A percentile compares a stretch with the other conserved stretches of the same genome.
Conservation (phyloP, 306 rosid genomes). For the Sphenostylis stenocarpa region DNA sequence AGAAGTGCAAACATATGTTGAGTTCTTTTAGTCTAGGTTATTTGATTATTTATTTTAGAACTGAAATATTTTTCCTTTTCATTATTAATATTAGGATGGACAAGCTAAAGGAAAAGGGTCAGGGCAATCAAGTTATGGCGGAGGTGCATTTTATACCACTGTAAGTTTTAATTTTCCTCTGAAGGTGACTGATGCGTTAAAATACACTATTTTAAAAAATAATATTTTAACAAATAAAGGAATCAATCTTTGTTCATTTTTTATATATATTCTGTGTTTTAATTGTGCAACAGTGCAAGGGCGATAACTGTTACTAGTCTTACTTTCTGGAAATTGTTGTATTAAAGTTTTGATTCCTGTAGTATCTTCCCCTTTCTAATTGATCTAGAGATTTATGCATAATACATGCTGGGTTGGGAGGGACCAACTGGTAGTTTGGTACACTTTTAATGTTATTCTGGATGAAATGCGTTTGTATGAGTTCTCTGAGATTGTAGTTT, state of each 20-base stretch:
- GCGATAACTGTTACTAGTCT: background rate
- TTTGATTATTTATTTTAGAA: background rate
- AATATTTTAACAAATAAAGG: conserved; percentile 13
- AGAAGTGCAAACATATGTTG: background rate
- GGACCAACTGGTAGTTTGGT: background rate
- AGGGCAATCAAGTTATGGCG: conserved; percentile 58
- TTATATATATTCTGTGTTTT: conserved; percentile 14
- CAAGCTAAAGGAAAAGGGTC: conserved; percentile 50
- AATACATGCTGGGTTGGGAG: background rate
- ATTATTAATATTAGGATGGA: conserved; percentile 41
- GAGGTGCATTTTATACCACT: conserved; percentile 66
- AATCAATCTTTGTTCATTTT: background rate
- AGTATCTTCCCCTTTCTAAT: background rate
- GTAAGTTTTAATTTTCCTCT: conserved; percentile 50
- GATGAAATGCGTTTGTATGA: conserved; percentile 11
- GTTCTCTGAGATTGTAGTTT: background rate
- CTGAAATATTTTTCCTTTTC: conserved; percentile 3
- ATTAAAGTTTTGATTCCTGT: background rate
- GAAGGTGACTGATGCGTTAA: background rate
- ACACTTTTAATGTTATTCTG: conserved; percentile 14
- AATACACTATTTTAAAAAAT: background rate
- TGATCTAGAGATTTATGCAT: too few species aligned
- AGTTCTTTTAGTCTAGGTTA: background rate
- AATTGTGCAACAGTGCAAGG: background rate
- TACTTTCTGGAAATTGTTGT: background rate